Evolutionary conservation across 805 yeast species (phyloP).

Genomic region (Candida coleopterorum): DNA sequence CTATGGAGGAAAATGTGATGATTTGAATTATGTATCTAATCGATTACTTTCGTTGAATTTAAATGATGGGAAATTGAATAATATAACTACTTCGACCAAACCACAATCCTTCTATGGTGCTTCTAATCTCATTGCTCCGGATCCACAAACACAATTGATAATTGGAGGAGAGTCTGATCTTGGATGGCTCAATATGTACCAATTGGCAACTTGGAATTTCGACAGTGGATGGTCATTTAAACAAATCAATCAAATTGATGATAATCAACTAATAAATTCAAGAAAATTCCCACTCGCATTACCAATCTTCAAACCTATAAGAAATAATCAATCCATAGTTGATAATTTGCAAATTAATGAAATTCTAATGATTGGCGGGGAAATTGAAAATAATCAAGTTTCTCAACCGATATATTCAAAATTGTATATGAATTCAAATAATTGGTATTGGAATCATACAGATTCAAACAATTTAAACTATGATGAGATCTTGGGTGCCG

Average conservation of each 20-base stretch:
- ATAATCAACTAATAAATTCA: conserved; percentile 40
- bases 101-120: conserved; percentile 58
- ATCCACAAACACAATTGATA: conserved; percentile 45
- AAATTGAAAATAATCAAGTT: conserved; percentile 10
- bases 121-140: conserved; percentile 38
- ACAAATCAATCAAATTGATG: conserved; percentile 22
- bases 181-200: conserved; percentile 73
- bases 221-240: conserved; percentile 62
- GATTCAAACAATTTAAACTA: conserved; percentile 12
- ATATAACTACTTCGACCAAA: conserved; percentile 44
- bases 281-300: conserved; percentile 49
- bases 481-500: conserved; percentile 43
- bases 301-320: conserved; percentile 43
- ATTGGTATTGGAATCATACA: conserved; percentile 36
- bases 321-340: conserved; percentile 23
- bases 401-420: conserved; percentile 41
- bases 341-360: conserved; percentile 31
- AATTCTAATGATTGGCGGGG: conserved; percentile 62
- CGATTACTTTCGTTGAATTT: conserved; percentile 45
- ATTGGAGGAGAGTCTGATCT: conserved; percentile 63
- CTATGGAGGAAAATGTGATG: conserved; percentile 47
- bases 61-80: conserved; percentile 23
- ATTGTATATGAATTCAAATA: conserved; percentile 28
- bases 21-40: conserved; percentile 24
- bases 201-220: conserved; percentile 69